phyloP scores from a whole-genome alignment of 2,329 filamentous ascomycete genomes.

The Beauveria medogensis region DNA sequence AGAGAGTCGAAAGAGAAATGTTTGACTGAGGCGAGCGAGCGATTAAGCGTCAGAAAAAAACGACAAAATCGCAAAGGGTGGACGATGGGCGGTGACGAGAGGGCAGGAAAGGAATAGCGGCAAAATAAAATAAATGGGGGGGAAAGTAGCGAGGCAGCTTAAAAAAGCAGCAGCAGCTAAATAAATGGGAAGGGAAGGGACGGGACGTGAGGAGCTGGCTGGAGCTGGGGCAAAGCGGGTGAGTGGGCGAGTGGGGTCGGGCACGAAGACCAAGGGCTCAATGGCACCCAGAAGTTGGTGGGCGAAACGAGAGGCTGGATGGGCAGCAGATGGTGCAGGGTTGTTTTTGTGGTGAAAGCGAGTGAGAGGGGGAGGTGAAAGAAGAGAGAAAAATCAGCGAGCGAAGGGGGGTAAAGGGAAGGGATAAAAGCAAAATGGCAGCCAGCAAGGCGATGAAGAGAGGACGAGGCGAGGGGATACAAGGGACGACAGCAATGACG shows the following conservation, averaged over 20 bases:
- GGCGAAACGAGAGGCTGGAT: not conserved
- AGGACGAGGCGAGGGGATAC: not conserved
- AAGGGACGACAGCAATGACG: not conserved
- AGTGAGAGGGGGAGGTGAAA: not conserved
- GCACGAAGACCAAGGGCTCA: not conserved
- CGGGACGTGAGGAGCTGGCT: constrained; percentile 3
- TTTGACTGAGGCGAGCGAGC: not conserved
- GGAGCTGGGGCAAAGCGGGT: constrained; percentile 8
- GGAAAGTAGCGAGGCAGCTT: not conserved
- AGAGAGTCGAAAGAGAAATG: not conserved
- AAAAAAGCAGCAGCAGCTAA: not conserved
- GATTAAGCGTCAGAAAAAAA: constrained; percentile 6
- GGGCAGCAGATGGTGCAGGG: not conserved
- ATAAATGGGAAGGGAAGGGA: constrained; percentile 5
- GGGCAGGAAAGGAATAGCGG: constrained; percentile 8
- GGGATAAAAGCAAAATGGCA: not conserved
- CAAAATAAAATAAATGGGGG: not conserved
- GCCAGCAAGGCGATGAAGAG: not conserved
- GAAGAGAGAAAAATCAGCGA: not conserved
- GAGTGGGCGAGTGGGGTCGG: constrained; percentile 9
- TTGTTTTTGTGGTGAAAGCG: not conserved
- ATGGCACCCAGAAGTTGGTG: not conserved
- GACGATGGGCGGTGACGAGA: constrained; percentile 11
- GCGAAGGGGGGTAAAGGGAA: not conserved
- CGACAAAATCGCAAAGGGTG: constrained; percentile 6